Percentiles rank a stretch among this genome's conserved stretches.
Conservation (phyloP, 257 asterid species). For the Nyctanthes arbortristis region DNA sequence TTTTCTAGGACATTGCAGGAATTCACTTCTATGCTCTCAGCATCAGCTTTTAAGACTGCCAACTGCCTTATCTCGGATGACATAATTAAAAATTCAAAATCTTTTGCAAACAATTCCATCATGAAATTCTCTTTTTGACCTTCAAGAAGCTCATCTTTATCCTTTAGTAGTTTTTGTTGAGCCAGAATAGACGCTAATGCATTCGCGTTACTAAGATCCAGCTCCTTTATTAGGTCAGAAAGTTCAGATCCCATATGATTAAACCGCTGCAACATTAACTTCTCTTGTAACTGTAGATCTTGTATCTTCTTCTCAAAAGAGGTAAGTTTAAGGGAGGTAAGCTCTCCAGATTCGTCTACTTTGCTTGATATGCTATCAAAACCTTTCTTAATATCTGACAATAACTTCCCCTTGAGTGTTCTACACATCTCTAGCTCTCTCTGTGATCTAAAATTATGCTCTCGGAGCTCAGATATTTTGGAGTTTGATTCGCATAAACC, state of each 20-base stretch:
- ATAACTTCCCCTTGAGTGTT: neutral
- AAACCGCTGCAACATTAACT: conserved; percentile 77
- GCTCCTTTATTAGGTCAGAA: conserved; percentile 62
- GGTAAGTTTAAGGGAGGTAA: conserved; percentile 57
- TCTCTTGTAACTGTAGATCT: conserved; percentile 73
- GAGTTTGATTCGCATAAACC: conserved; percentile 42
- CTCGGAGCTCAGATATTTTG: neutral
- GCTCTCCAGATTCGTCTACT: conserved; percentile 71
- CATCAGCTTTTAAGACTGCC: conserved; percentile 39
- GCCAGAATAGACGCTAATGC: conserved; percentile 52
- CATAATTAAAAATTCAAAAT: conserved; percentile 55
- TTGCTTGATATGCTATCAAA: conserved; percentile 37
- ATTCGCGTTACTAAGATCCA: conserved; percentile 59
- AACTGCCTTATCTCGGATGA: conserved; percentile 58
- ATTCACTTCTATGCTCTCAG: conserved; percentile 35
- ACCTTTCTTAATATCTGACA: conserved; percentile 19
- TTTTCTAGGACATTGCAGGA: conserved; percentile 46
- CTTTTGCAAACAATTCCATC: conserved; percentile 55
- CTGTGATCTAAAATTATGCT: neutral
- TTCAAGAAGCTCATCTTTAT: conserved; percentile 51
- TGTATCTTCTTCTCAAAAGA: conserved; percentile 70
- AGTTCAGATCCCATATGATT: conserved; percentile 77
- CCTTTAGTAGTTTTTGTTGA: conserved; percentile 63
- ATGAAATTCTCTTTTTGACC: conserved; percentile 57
- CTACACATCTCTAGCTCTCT: neutral